phyloP scores from a whole-genome alignment of 2,329 filamentous ascomycete species.

The Alternaria alternata region DNA sequence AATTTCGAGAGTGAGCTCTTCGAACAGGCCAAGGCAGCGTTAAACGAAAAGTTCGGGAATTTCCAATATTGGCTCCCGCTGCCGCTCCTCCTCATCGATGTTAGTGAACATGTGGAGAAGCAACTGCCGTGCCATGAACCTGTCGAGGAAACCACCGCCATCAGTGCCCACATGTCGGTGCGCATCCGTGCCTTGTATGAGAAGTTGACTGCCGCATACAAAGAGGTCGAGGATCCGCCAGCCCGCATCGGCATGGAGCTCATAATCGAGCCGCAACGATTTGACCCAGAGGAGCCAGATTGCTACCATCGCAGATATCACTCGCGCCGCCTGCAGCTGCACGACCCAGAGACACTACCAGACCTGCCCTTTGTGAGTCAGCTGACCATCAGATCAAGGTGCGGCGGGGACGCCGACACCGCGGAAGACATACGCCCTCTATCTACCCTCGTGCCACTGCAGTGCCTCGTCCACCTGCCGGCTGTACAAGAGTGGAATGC shows the following conservation, averaged over 20 bases:
- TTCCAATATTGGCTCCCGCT: slow-evolving; percentile 18
- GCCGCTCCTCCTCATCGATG: slow-evolving; percentile 19
- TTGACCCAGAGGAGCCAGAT: slow-evolving; percentile 12
- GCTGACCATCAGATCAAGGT: slow-evolving; percentile 7
- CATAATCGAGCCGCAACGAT: slow-evolving; percentile 14
- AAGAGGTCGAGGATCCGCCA: slow-evolving; percentile 11
- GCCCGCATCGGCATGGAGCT: slow-evolving; percentile 13
- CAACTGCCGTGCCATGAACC: slow-evolving; percentile 18
- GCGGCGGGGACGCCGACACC: slow-evolving; percentile 3
- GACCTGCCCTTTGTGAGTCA: slow-evolving; percentile 18
- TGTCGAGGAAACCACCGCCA: slow-evolving; percentile 16
- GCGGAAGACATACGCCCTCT: slow-evolving; percentile 24
- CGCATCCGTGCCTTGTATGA: slow-evolving; percentile 21
- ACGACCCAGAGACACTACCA: slow-evolving; percentile 17
- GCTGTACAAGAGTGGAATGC: slow-evolving; percentile 18
- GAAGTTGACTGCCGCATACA: slow-evolving; percentile 12
- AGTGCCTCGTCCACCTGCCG: slow-evolving; percentile 20
- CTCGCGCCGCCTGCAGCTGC: slow-evolving; percentile 19
- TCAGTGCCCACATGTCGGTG: slow-evolving; percentile 15
- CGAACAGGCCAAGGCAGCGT: slow-evolving; percentile 18
- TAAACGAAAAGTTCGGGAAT: slow-evolving; percentile 15
- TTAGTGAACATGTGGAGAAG: slow-evolving; percentile 4
- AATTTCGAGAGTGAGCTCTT: slow-evolving; percentile 19
- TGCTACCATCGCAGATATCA: slow-evolving; percentile 19
- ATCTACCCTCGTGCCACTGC: slow-evolving; percentile 20